Conservation (phyloP, 805 yeast species). For the Tetrapisispora nanseiensis region DNA sequence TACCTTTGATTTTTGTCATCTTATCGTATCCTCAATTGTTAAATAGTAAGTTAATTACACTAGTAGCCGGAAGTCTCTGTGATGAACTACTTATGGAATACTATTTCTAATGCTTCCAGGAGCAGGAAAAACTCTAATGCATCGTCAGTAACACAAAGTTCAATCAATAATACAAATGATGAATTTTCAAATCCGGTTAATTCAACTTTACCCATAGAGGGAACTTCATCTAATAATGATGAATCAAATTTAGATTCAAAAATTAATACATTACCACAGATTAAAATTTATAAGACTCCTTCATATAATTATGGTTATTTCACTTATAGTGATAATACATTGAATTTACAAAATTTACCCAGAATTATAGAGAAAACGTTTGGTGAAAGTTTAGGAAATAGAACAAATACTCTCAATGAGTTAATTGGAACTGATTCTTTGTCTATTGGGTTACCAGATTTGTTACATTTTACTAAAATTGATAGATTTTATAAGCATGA, state of each 20-base stretch:
- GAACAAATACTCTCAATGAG: slow-evolving; percentile 16
- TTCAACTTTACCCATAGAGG: no score
- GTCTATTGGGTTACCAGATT: slow-evolving; percentile 70
- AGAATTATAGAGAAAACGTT: slow-evolving; percentile 20
- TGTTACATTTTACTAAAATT: slow-evolving; percentile 37
- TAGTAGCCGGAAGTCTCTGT: no score
- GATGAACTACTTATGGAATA: not conserved
- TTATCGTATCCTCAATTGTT: no score
- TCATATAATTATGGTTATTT: not conserved
- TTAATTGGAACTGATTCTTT: slow-evolving; percentile 10
- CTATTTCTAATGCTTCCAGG: not conserved
- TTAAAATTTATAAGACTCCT: not conserved
- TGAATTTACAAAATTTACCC: slow-evolving; percentile 17
- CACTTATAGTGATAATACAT: not conserved
- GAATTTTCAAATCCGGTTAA: no score
- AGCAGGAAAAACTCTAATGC: not conserved
- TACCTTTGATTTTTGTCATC: no score
- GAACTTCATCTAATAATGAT: not conserved
- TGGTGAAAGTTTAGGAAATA: slow-evolving; percentile 26
- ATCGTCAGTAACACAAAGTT: not conserved
- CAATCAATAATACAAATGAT: no score
- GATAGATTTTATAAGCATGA: slow-evolving; percentile 36
- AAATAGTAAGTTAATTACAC: not conserved
- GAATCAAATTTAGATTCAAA: not conserved
- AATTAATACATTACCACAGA: not conserved